Conservation (phyloP, 73 alveolate species). For the Diophrys appendiculata region DNA sequence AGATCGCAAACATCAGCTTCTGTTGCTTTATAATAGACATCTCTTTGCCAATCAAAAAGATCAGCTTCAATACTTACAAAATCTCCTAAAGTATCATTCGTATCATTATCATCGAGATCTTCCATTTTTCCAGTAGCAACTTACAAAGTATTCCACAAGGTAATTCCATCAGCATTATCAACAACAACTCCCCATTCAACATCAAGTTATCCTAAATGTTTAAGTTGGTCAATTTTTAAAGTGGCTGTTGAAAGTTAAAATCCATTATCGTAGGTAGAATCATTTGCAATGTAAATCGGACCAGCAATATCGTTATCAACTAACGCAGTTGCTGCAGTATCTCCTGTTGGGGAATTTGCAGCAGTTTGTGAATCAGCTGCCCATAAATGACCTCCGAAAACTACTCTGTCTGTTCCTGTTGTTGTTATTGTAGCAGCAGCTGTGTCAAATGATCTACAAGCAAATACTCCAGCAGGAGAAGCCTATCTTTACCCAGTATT, state of each 20-base stretch:
- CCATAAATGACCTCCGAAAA: background rate
- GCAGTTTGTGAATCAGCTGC: background rate
- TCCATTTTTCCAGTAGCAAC: too few species aligned
- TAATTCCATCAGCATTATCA: background rate
- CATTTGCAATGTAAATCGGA: too few species aligned
- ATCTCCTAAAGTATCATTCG: too few species aligned
- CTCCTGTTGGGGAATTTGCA: background rate
- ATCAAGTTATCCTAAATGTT: background rate
- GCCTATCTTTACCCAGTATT: background rate
- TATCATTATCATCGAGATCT: too few species aligned
- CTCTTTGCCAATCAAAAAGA: too few species aligned
- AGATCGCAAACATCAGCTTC: background rate
- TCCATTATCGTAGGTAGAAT: too few species aligned
- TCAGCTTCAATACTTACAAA: too few species aligned
- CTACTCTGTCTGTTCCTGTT: too few species aligned
- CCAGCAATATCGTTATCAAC: background rate
- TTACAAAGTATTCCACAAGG: too few species aligned
- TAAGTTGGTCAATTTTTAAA: too few species aligned
- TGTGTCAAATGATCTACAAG: background rate
- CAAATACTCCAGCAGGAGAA: background rate
- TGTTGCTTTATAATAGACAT: background rate
- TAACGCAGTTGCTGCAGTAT: background rate
- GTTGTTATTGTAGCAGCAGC: background rate
- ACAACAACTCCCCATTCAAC: background rate
- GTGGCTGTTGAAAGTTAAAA: too few species aligned